A percentile compares a stretch with the other conserved stretches of the same genome.
Evolutionary conservation across 345 rosid species (phyloP).

Genomic region (Triadica sebifera): DNA sequence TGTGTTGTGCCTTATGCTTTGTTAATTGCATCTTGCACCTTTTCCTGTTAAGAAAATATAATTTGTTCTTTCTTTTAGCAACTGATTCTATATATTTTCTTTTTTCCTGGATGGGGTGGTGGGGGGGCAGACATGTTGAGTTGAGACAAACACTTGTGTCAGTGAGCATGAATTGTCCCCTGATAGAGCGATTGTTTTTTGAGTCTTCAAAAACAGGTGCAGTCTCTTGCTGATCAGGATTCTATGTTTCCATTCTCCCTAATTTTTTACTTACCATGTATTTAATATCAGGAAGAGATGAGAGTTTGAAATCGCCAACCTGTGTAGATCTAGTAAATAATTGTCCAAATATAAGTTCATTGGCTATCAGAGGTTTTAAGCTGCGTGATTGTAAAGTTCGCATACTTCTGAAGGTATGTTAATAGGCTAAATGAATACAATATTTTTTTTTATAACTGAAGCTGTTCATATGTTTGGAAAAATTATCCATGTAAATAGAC

Average conservation of each 20-base stretch:
- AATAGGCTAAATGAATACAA: neutral
- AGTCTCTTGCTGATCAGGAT: slow-evolving; percentile 19
- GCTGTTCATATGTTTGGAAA: neutral
- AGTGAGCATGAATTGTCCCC: slow-evolving; percentile 55
- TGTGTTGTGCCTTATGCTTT: neutral
- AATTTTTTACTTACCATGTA: slow-evolving; percentile 27
- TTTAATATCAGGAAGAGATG: slow-evolving; percentile 59
- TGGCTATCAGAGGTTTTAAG: slow-evolving; percentile 85
- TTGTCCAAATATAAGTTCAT: slow-evolving; percentile 64
- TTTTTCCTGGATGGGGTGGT: neutral
- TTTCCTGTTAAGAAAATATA: neutral
- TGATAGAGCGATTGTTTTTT: slow-evolving; percentile 70
- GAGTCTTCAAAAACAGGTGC: slow-evolving; percentile 68
- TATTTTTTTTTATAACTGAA: neutral
- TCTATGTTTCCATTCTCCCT: slow-evolving; percentile 12
- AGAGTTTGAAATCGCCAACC: slow-evolving; percentile 53
- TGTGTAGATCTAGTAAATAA: slow-evolving; percentile 65
- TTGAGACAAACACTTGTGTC: slow-evolving; percentile 59
- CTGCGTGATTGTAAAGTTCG: slow-evolving; percentile 58
- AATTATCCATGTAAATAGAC: neutral
- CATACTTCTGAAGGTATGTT: slow-evolving; percentile 60
- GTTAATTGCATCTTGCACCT: neutral
- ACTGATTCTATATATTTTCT: slow-evolving; percentile 4
- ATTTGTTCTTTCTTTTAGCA: neutral
- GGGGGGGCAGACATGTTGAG: slow-evolving; percentile 54